Percentiles rank a stretch among this genome's conserved stretches.
phyloP scores from a whole-genome alignment of 1,139 yeast species.

The Hansenula anomala region DNA sequence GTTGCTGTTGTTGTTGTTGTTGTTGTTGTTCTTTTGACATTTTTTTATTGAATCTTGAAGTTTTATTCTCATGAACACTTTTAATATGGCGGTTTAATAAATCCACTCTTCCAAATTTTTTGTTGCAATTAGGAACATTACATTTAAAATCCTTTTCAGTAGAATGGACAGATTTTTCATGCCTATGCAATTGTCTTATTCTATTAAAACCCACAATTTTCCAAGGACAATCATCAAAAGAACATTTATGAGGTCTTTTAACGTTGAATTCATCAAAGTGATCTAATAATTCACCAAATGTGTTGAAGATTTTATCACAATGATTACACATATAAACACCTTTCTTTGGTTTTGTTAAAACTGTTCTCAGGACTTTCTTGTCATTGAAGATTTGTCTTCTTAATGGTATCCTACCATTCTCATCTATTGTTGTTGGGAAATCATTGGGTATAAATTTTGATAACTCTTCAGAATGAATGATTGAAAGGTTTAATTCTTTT shows the following conservation, averaged over 20 bases:
- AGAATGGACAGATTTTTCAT: conserved; percentile 19
- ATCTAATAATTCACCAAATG: conserved; percentile 28
- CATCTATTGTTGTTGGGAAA: conserved; percentile 7
- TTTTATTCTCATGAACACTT: conserved; percentile 44
- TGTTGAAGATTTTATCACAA: conserved; percentile 30
- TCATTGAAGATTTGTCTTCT: conserved; percentile 20
- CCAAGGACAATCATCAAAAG: conserved; percentile 46
- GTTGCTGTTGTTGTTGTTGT: no score
- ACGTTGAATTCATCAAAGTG: conserved; percentile 35
- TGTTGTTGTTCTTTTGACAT: conserved; percentile 4
- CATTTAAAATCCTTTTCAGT: conserved; percentile 49
- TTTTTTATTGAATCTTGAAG: conserved; percentile 37
- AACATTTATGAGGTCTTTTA: conserved; percentile 36
- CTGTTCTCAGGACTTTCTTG: conserved; percentile 12
- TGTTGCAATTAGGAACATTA: conserved; percentile 54
- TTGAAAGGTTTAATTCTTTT: background rate
- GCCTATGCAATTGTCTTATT: conserved; percentile 24
- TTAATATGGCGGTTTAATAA: conserved; percentile 49
- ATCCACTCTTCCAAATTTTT: conserved; percentile 66
- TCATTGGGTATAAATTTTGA: conserved; percentile 1
- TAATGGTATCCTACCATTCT: conserved; percentile 18
- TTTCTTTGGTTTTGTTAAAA: conserved; percentile 28
- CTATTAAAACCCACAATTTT: conserved; percentile 45
- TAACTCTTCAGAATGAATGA: background rate
- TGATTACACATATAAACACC: conserved; percentile 40